Percentiles rank a stretch among this genome's conserved stretches.
These are phyloP conservation scores for Hyphopichia pseudoburtonii DNA, from an alignment of 1,139 yeast species.

Conservation along the genomic window DNA sequence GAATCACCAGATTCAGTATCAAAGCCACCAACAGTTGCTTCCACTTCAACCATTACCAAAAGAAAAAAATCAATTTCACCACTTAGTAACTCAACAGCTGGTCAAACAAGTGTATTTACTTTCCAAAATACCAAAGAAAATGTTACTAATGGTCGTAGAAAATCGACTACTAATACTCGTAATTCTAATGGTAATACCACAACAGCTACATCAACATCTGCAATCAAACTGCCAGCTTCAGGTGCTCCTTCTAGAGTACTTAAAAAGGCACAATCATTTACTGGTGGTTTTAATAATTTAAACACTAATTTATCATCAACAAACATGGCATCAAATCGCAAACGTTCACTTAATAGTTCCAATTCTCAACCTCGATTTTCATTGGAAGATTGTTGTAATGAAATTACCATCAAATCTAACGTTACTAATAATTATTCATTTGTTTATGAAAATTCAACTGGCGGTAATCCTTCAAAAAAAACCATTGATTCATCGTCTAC, in stretches of 20 bases:
- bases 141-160: not conserved
- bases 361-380: constrained; percentile 9
- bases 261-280: constrained; percentile 7
- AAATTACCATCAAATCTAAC: constrained; percentile 8
- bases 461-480: constrained; percentile 1
- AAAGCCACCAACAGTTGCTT: no score
- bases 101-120: no score
- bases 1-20: no score
- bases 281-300: constrained; percentile 1
- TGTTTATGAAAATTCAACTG: constrained; percentile 18
- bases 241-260: constrained; percentile 4
- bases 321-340: not conserved
- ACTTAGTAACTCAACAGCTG: no score
- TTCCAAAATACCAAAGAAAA: not conserved
- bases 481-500: constrained; percentile 4
- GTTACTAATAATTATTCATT: constrained; percentile 19
- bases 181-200: not conserved
- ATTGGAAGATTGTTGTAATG: constrained; percentile 14
- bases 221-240: no score
- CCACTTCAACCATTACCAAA: no score
- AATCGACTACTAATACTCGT: not conserved
- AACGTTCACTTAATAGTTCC: not conserved
- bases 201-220: not conserved
- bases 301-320: constrained; percentile 1
- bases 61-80: no score